A percentile compares a stretch with the other conserved stretches of the same genome.
Conservation (phyloP, 441 rosid species). For the Adansonia gregorii region DNA sequence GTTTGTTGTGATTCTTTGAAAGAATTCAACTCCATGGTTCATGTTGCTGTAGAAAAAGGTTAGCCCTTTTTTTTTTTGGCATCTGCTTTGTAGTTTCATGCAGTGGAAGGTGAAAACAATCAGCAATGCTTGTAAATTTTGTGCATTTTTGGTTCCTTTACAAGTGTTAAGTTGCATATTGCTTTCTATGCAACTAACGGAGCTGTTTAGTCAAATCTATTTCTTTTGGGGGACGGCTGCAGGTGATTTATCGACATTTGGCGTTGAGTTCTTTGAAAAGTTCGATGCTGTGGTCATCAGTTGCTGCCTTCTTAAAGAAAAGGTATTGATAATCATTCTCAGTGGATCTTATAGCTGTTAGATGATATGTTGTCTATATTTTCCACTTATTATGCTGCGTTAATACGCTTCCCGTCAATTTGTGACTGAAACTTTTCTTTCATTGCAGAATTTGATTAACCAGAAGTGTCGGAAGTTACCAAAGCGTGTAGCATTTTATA, state of each 20-base stretch:
- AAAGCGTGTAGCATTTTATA: conserved; percentile 82
- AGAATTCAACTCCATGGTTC: conserved; percentile 89
- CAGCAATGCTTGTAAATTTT: neutral
- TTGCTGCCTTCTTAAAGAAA: conserved; percentile 56
- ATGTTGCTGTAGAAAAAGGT: conserved; percentile 77
- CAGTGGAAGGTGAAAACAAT: too few relatives aligned
- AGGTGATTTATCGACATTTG: conserved; percentile 72
- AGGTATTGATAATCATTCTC: conserved; percentile 41
- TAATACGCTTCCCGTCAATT: conserved; percentile 13
- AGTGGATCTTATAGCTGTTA: neutral
- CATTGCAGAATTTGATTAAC: conserved; percentile 62
- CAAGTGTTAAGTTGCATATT: neutral
- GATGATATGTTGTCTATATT: neutral
- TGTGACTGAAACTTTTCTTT: conserved; percentile 12
- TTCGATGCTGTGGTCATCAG: conserved; percentile 75
- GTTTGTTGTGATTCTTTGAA: conserved; percentile 63
- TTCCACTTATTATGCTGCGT: neutral
- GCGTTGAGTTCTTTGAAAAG: conserved; percentile 58
- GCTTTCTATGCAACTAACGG: conserved; percentile 9
- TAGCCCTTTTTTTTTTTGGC: neutral
- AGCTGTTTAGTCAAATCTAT: neutral
- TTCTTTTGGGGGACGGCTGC: conserved; percentile 18
- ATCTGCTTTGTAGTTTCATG: neutral
- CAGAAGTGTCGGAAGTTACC: conserved; percentile 70
- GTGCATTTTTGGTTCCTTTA: neutral